Base-by-base conservation (phyloP, 2,329 filamentous ascomycete genomes). In the Fusarium sarcochroum region DNA sequence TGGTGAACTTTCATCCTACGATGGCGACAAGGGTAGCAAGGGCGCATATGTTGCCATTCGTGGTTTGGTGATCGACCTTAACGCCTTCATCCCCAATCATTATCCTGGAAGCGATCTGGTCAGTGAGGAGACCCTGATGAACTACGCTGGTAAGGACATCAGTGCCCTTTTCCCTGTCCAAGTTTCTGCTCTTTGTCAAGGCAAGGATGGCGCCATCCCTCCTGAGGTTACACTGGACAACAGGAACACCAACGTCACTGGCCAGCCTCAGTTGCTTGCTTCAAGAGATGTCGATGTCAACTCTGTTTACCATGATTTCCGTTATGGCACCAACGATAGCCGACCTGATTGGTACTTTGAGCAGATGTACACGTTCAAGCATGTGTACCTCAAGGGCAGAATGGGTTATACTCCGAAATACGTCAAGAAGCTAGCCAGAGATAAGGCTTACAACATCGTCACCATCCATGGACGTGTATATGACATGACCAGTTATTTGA, bases 281-380 rank as follows among this genome's bases (percentile, higher is more conserved):
- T 48, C 52, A 11, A 45, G 34, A 74, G 83, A 80, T 30, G 85
- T 86, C 6, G 94, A 98, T 75, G 69, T 84, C 21, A 97, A 98
- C 75, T 83, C 89, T 21, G 83, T 87, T 66, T 99, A 97, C 77
- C 96, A 99, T 76, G 96, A 99, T 77, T 99, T 99, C 87, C 90
- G 96, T 61, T 89, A 87, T 76, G 94, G 88, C 76, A 93, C 87
- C 34, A 93, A 94, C 69, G 93, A 97, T 76, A 91, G 87, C 50
- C 90, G 94, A 13, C 89, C 91, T 3, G 93, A 97, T 76, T 99
- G 96, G 96, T 98, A 95, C 81, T 91, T 86, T 58, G 93, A 99
- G 81, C 90, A 94, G 78, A 93, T 98, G 87, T 85, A 90, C 32
- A 89, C 90, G 77, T 82, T 99, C 53, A 91, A 91, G 72, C 80